Evolutionary conservation across 768 basidiomycete species (phyloP).

Genomic region (Leccinum sublutescens): DNA sequence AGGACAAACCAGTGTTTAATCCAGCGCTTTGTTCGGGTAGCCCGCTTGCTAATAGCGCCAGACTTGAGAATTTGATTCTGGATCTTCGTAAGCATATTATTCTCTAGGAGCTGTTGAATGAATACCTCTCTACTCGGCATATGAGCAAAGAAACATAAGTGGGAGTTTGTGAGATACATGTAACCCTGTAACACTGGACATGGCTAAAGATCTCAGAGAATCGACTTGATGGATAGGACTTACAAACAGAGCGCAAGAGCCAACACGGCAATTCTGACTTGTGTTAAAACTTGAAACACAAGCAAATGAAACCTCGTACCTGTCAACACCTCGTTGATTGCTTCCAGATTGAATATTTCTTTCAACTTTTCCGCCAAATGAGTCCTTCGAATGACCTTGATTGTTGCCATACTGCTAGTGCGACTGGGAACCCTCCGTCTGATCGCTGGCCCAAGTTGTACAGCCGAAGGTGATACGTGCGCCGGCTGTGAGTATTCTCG

Average conservation of each 20-base stretch:
- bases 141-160: conserved; percentile 96
- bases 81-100: conserved; percentile 13
- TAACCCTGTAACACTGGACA: conserved; percentile 88
- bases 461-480: conserved; percentile 3
- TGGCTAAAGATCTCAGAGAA: conserved; percentile 4
- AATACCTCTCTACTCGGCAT: conserved; percentile 86
- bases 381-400: conserved; percentile 63
- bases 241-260: conserved; percentile 85
- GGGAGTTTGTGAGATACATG: conserved; percentile 92
- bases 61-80: conserved; percentile 94
- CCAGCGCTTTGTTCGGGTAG: conserved; percentile 87
- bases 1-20: conserved; percentile 95
- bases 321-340: conserved; percentile 81
- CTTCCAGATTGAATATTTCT: conserved; percentile 82
- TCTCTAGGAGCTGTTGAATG: not conserved
- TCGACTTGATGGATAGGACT: conserved; percentile 36
- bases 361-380: conserved; percentile 84
- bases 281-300: conserved; percentile 4
- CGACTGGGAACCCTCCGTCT: conserved; percentile 35
- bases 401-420: conserved; percentile 69
- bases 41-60: conserved; percentile 84
- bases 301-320: conserved; percentile 44
- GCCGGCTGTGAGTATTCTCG: conserved; percentile 10
- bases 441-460: conserved; percentile 19
- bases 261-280: conserved; percentile 87